Conservation (phyloP, 495 filamentous ascomycete species). For the Penicillium longicatenatum region DNA sequence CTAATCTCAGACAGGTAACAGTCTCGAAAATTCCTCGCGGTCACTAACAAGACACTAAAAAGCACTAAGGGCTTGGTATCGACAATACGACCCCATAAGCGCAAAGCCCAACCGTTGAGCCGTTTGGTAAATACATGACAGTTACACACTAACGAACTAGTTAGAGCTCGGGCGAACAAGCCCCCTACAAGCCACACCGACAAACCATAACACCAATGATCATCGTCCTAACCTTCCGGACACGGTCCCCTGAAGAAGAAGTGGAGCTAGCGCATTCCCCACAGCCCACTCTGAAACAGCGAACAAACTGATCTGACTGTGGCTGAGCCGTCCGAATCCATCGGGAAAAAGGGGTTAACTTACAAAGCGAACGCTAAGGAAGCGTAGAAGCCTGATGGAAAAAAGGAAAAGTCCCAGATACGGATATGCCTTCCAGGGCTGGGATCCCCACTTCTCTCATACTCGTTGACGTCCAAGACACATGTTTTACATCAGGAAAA, state of each 20-base stretch:
- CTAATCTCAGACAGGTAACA: constrained; percentile 4
- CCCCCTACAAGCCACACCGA: constrained; percentile 17
- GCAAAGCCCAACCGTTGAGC: neutral
- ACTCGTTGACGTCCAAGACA: neutral
- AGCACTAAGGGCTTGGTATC: neutral
- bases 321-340: constrained; percentile 22
- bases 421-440: neutral
- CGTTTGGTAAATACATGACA: neutral
- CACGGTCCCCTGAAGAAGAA: constrained; percentile 15
- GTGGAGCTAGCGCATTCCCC: constrained; percentile 16
- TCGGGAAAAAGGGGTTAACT: constrained; percentile 18
- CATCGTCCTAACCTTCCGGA: constrained; percentile 9
- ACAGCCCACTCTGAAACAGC: constrained; percentile 34
- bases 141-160: neutral
- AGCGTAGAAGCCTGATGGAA: constrained; percentile 3
- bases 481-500: constrained; percentile 4
- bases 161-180: neutral
- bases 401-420: neutral
- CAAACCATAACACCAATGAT: constrained; percentile 11
- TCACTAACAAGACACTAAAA: neutral
- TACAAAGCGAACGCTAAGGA: neutral
- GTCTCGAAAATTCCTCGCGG: constrained; percentile 2
- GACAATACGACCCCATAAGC: neutral
- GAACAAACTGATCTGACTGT: constrained; percentile 26
- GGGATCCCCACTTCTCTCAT: neutral